Evolutionary conservation across 2,329 filamentous ascomycete species (phyloP), one percentile per base, ranked within the genome.

Genomic region (Intubia oerlemansii): DNA sequence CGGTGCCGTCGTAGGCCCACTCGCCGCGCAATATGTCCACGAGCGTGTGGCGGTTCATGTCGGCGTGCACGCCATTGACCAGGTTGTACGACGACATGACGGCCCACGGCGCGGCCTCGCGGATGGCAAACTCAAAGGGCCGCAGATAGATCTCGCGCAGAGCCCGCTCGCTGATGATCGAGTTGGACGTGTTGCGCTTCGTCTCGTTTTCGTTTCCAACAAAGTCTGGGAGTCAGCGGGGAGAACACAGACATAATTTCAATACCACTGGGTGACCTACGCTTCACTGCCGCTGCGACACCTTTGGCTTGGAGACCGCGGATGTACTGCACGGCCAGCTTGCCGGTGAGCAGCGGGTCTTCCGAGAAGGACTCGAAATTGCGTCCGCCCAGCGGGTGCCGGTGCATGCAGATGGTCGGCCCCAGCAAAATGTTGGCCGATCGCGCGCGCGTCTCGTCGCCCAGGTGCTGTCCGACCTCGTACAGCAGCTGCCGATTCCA

Each of bases 321-420:
- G 42, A 79, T 72, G 36, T 78, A 78, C 34, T 74, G 62, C 1
- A 73, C 66, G 10, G 75, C 73, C 34, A 82, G 53, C 36, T 71
- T 75, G 18, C 77, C 77, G 0, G 77, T 79, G 5, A 90, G 57
- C 8, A 73, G 62, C 1, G 79, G 79, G 39, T 88, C 80, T 46
- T 88, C 80, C 0, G 76, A 81, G 46, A 82, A 88, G 0, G 78
- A 82, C 49, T 90, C 80, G 39, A 88, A 90, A 37, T 82, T 82
- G 34, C 80, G 63, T 12, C 80, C 80, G n/a, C 79, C 79, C 0
- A 88, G 58, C 1, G 80, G 80, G 28, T 77, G 77, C 11, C 80
- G 66, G 42, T 88, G 79, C 57, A 81, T 73, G 51, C 79, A 82
- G 19, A 82, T 70, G 1, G 78, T 84, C 3, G 77, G 78, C 0